These are phyloP conservation scores for Pythium oligandrum DNA, from an alignment of 352 stramenopile species.

Conservation along the genomic window DNA sequence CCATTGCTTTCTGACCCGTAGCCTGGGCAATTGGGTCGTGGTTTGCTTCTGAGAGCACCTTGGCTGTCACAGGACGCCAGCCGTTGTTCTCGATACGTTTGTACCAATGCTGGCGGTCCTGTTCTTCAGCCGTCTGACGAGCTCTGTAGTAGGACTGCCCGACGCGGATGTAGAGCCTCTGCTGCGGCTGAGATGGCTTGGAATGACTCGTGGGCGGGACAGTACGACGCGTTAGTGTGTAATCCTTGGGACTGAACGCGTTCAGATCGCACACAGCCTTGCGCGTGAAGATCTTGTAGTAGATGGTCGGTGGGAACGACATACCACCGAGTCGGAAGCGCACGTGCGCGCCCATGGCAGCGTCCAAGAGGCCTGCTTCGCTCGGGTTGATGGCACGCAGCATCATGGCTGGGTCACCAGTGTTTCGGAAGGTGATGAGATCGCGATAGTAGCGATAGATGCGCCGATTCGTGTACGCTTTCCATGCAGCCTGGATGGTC, in stretches of 20 bases:
- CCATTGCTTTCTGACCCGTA: constrained; percentile 28
- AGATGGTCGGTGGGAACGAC: constrained; percentile 89
- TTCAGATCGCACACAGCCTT: constrained; percentile 84
- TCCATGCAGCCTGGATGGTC: constrained; percentile 59
- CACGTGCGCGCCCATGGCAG: constrained; percentile 75
- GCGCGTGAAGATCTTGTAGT: constrained; percentile 93
- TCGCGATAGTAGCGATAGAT: constrained; percentile 82
- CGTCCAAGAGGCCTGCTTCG: constrained; percentile 74
- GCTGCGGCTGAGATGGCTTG: constrained; percentile 9
- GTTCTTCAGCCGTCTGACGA: constrained; percentile 20
- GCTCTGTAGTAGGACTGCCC: constrained; percentile 69
- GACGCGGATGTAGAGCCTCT: constrained; percentile 57
- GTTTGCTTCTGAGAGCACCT: constrained; percentile 58
- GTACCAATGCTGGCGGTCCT: constrained; percentile 81
- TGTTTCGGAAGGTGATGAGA: constrained; percentile 74
- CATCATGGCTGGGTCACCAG: constrained; percentile 74
- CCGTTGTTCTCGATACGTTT: constrained; percentile 87
- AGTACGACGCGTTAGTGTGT: constrained; percentile 47
- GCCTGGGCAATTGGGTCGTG: constrained; percentile 51
- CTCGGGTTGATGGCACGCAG: constrained; percentile 79
- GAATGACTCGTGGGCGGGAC: constrained; percentile 22
- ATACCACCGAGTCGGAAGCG: constrained; percentile 85
- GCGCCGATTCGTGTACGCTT: constrained; percentile 62
- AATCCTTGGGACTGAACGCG: constrained; percentile 88
- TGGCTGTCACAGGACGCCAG: constrained; percentile 86